Evolutionary conservation across 2,329 filamentous ascomycete genomes (phyloP).

Genomic region (Hypoxylon sp.): DNA sequence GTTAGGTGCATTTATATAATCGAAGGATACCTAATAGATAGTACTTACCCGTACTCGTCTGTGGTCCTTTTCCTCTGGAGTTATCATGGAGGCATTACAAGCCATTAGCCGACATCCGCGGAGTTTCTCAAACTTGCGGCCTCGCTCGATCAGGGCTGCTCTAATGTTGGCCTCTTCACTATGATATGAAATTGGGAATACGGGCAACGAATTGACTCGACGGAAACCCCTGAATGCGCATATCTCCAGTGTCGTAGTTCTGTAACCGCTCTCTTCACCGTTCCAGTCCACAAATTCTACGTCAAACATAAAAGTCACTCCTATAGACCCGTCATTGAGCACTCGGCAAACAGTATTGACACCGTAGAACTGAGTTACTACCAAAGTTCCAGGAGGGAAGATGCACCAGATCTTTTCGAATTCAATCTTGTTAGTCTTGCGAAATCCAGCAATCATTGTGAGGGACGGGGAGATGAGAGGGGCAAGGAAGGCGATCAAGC

Average conservation of each 20-base stretch:
- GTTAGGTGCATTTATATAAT: background rate
- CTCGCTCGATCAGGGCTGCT: slow-evolving; percentile 50
- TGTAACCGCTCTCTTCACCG: slow-evolving; percentile 53
- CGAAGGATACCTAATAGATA: background rate
- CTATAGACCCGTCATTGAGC: slow-evolving; percentile 47
- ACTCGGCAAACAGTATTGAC: slow-evolving; percentile 58
- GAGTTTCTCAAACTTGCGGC: slow-evolving; percentile 54
- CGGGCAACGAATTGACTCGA: slow-evolving; percentile 49
- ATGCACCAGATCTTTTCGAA: slow-evolving; percentile 56
- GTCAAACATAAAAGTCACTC: slow-evolving; percentile 38
- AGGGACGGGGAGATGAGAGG: slow-evolving; percentile 53
- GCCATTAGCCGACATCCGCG: slow-evolving; percentile 55
- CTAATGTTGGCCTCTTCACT: slow-evolving; percentile 47
- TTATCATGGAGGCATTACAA: slow-evolving; percentile 52
- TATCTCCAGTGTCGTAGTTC: slow-evolving; percentile 47
- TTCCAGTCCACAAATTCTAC: slow-evolving; percentile 58
- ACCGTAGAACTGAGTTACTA: slow-evolving; percentile 53
- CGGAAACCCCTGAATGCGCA: slow-evolving; percentile 49
- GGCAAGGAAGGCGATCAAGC: slow-evolving; percentile 52
- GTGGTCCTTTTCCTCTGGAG: slow-evolving; percentile 37
- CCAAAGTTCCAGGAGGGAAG: slow-evolving; percentile 55
- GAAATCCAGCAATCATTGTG: slow-evolving; percentile 47
- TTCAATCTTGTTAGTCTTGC: slow-evolving; percentile 52
- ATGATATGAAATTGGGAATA: slow-evolving; percentile 53
- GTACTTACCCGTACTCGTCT: background rate